phyloP scores from a whole-genome alignment of 2,329 filamentous ascomycete genomes.

The Apiospora phragmitis region DNA sequence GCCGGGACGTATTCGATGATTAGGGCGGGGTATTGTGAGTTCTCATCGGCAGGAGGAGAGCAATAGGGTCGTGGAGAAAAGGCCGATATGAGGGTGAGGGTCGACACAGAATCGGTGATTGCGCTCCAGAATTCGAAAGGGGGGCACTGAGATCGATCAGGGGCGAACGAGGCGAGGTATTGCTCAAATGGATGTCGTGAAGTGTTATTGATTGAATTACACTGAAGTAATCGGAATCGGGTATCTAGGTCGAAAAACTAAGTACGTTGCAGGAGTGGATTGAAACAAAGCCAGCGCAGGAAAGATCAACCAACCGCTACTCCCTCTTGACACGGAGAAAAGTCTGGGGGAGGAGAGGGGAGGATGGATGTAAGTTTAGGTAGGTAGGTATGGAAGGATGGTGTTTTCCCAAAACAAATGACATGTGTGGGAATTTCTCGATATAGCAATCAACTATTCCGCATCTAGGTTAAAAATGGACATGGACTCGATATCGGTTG shows the following conservation, averaged over 20 bases:
- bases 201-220: background rate
- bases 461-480: background rate
- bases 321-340: background rate
- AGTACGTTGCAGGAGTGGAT: background rate
- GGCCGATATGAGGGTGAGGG: background rate
- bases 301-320: background rate
- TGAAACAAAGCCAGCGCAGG: background rate
- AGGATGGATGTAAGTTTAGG: background rate
- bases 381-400: background rate
- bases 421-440: background rate
- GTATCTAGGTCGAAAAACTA: slow-evolving; percentile 7
- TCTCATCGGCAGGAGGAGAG: slow-evolving; percentile 29
- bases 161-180: background rate
- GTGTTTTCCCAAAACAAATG: background rate
- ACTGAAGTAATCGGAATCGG: slow-evolving; percentile 1
- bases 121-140: background rate
- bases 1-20: slow-evolving; percentile 49
- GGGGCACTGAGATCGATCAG: background rate
- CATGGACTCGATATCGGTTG: background rate
- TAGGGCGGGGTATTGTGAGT: slow-evolving; percentile 27
- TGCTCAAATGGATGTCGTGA: background rate
- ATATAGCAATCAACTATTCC: background rate
- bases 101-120: background rate
- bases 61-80: background rate
- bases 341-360: background rate